Conservation (phyloP, 495 filamentous ascomycete species). For the Hypoxylon perforatum region DNA sequence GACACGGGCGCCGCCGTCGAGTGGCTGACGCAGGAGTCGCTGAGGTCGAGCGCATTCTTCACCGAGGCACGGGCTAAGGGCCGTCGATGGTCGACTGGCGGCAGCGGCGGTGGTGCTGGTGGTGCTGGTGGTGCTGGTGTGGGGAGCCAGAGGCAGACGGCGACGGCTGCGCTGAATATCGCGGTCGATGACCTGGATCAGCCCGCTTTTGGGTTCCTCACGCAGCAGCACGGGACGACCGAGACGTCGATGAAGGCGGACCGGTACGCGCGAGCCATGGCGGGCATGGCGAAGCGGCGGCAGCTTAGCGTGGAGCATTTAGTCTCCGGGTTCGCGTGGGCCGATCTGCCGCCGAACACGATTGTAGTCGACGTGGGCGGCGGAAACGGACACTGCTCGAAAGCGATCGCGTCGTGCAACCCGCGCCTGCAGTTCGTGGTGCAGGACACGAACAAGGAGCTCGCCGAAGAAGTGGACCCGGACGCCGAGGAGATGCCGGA, state of each 20-base stretch:
- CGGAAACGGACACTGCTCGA: constrained; percentile 49
- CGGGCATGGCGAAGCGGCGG: constrained; percentile 38
- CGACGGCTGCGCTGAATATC: constrained; percentile 12
- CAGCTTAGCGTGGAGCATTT: constrained; percentile 39
- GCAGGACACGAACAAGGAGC: constrained; percentile 44
- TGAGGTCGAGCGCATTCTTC: constrained; percentile 36
- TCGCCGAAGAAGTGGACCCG: constrained; percentile 26
- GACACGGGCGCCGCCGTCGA: constrained; percentile 40
- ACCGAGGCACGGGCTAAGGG: constrained; percentile 31
- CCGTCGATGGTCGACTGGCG: constrained; percentile 26
- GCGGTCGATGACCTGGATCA: constrained; percentile 14
- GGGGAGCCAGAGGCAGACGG: neutral
- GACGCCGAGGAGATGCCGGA: neutral
- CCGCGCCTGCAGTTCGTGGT: constrained; percentile 48
- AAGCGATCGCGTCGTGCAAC: constrained; percentile 41
- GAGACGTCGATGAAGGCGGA: constrained; percentile 31
- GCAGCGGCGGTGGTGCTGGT: neutral
- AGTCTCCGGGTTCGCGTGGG: constrained; percentile 34
- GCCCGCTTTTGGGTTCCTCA: constrained; percentile 17
- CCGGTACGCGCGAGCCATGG: constrained; percentile 39
- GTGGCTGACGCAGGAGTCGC: constrained; percentile 37
- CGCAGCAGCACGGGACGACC: constrained; percentile 23
- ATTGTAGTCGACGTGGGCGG: constrained; percentile 55
- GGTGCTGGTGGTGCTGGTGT: neutral
- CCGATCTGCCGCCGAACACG: constrained; percentile 4